Evolutionary conservation across 495 filamentous ascomycete genomes (phyloP).

Genomic region (Alectoria sarmentosa): DNA sequence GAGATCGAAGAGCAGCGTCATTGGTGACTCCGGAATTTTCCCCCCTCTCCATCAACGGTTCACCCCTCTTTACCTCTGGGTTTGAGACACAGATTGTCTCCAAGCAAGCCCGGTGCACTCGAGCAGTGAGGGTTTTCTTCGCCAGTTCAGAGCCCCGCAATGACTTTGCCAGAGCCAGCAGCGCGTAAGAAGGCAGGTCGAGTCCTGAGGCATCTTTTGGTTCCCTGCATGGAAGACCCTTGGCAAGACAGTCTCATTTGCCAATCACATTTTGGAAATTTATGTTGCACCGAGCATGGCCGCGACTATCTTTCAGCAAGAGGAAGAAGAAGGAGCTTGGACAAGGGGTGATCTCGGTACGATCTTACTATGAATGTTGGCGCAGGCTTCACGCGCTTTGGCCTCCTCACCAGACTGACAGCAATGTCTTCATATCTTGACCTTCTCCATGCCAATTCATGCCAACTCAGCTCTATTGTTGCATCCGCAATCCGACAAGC

Average conservation of each 20-base stretch:
- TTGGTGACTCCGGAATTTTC: not conserved
- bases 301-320: not conserved
- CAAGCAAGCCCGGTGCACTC: not conserved
- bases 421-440: too few species aligned
- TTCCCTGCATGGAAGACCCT: not conserved
- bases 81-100: not conserved
- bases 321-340: constrained; percentile 1
- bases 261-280: not conserved
- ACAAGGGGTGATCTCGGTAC: not conserved
- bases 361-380: not conserved
- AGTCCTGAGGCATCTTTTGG: not conserved
- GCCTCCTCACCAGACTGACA: not conserved
- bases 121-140: not conserved
- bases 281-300: not conserved
- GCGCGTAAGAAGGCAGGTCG: not conserved
- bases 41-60: not conserved
- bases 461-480: too few species aligned
- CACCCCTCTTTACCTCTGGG: not conserved
- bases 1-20: not conserved
- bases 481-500: too few species aligned
- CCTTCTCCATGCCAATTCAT: too few species aligned
- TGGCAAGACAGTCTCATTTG: not conserved
- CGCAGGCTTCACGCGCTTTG: not conserved
- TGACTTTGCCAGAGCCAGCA: not conserved
- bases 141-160: constrained; percentile 1